phyloP scores from a whole-genome alignment of 164 flowering plant species.

The Macadamia integrifolia region DNA sequence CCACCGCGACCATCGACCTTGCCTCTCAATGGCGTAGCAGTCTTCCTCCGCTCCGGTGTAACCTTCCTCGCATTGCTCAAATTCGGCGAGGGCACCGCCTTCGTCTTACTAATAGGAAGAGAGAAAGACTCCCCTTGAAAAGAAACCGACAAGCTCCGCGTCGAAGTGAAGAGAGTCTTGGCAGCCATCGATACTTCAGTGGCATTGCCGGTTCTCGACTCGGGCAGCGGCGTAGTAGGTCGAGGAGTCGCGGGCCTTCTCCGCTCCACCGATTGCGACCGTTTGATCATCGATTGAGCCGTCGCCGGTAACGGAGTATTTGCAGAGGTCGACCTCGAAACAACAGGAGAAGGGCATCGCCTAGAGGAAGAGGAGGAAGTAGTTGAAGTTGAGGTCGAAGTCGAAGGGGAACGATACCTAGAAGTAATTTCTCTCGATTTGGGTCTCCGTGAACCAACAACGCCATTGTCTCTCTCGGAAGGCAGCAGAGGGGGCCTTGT shows the following conservation, averaged over 20 bases:
- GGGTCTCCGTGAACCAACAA: constrained; percentile 32
- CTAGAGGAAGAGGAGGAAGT: constrained; percentile 38
- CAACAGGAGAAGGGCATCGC: constrained; percentile 59
- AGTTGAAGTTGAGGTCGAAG: constrained; percentile 23
- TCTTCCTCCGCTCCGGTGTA: constrained; percentile 65
- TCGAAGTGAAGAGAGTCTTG: constrained; percentile 61
- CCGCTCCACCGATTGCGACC: constrained; percentile 77
- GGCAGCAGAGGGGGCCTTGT: constrained; percentile 46
- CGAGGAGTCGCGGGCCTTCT: constrained; percentile 41
- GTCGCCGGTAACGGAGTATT: constrained; percentile 13
- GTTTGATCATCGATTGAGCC: constrained; percentile 21
- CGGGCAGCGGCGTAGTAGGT: constrained; percentile 32
- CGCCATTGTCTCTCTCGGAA: constrained; percentile 47
- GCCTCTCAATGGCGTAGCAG: constrained; percentile 35
- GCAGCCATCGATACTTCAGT: constrained; percentile 48
- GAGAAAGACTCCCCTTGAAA: constrained; percentile 94
- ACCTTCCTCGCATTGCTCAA: constrained; percentile 36
- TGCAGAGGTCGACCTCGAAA: constrained; percentile 29
- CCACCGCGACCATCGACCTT: constrained; percentile 23
- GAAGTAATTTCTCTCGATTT: constrained; percentile 65
- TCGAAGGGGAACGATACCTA: constrained; percentile 67
- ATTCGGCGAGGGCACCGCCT: constrained; percentile 37
- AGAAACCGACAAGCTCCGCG: constrained; percentile 85
- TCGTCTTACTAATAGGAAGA: constrained; percentile 74
- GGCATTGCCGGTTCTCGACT: constrained; percentile 29